Evolutionary conservation across 1,284 basidiomycete genomes (phyloP).

Genomic region (Cutaneotrichosporon sp.): DNA sequence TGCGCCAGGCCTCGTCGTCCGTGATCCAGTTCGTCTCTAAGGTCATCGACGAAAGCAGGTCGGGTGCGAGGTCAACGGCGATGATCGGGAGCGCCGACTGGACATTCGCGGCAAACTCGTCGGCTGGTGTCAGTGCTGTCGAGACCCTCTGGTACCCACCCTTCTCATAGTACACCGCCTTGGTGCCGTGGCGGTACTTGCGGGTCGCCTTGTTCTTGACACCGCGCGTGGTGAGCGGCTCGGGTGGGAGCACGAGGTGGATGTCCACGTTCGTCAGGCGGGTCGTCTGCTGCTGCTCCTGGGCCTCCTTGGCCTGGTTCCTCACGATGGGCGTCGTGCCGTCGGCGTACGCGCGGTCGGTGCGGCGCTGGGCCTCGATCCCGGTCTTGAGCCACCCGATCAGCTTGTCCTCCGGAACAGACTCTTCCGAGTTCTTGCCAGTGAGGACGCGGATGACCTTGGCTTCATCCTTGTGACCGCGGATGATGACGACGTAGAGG

Average conservation of each 20-base stretch:
- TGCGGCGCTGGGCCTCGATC: constrained; percentile 50
- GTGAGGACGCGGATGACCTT: constrained; percentile 39
- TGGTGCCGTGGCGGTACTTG: constrained; percentile 48
- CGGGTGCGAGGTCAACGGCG: constrained; percentile 44
- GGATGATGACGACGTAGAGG: constrained; percentile 51
- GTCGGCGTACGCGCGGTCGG: constrained; percentile 49
- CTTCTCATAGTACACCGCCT: constrained; percentile 52
- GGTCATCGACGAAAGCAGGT: constrained; percentile 39
- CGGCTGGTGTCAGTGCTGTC: constrained; percentile 26
- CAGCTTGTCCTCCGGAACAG: constrained; percentile 29
- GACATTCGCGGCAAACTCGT: constrained; percentile 41
- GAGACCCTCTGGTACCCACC: constrained; percentile 20
- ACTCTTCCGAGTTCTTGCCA: constrained; percentile 37
- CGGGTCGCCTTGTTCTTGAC: constrained; percentile 40
- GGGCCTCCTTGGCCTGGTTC: constrained; percentile 12
- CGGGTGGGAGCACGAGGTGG: constrained; percentile 48
- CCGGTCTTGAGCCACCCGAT: constrained; percentile 41
- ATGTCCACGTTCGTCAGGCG: constrained; percentile 42
- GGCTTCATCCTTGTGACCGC: constrained; percentile 42
- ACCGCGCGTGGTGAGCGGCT: constrained; percentile 37
- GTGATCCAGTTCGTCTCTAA: constrained; percentile 43
- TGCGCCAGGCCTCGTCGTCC: constrained; percentile 49
- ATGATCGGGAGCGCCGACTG: constrained; percentile 44
- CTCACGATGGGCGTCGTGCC: constrained; percentile 30
- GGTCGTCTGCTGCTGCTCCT: constrained; percentile 2